Conservation (phyloP, 2,329 filamentous ascomycete species). For the Cordyceps tenuipes region DNA sequence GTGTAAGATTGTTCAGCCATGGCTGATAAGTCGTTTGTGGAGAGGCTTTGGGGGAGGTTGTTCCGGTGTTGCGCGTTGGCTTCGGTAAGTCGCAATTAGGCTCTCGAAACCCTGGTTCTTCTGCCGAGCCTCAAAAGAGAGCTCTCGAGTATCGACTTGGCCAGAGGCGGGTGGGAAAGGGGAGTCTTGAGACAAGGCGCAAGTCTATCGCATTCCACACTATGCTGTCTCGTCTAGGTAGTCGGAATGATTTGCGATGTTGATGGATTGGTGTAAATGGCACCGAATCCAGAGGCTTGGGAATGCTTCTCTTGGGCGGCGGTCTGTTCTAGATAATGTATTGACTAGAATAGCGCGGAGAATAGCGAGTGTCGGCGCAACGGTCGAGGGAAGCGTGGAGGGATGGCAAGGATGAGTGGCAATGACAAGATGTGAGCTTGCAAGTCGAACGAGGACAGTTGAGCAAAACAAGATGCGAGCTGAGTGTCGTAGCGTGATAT, state of each 20-base stretch:
- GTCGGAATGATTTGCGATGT: neutral
- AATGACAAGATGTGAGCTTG: neutral
- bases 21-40: neutral
- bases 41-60: neutral
- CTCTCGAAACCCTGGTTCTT: neutral
- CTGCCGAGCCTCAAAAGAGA: neutral
- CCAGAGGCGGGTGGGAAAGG: neutral
- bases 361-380: neutral
- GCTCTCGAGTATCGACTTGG: neutral
- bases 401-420: neutral
- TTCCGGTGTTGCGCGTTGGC: neutral
- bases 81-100: neutral
- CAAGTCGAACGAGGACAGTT: neutral
- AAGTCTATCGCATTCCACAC: constrained; percentile 3
- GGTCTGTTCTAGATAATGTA: neutral
- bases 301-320: neutral
- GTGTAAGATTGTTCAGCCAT: constrained; percentile 10
- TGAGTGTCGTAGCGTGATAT: neutral
- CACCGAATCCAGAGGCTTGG: neutral
- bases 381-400: neutral
- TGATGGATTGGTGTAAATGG: neutral
- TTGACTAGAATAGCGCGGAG: neutral
- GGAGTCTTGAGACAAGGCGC: neutral
- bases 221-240: neutral
- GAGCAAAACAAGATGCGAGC: neutral